A percentile compares a stretch with the other conserved stretches of the same genome.
These are phyloP conservation scores for Myxozyma udenii DNA, from an alignment of 805 yeast genomes.

Conservation along the genomic window DNA sequence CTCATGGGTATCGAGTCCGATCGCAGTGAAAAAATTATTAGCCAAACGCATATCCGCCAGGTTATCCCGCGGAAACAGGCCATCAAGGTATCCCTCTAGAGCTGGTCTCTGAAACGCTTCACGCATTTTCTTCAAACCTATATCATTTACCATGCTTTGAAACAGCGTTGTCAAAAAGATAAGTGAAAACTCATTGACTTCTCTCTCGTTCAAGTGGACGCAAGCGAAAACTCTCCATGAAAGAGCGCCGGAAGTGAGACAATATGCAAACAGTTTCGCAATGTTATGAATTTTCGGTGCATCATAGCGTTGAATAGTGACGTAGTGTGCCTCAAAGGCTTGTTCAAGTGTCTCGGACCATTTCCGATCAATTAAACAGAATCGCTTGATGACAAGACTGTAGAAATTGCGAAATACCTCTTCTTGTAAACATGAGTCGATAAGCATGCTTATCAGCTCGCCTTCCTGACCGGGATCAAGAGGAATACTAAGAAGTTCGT, in stretches of 20 bases:
- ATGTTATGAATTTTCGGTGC: slow-evolving; percentile 71
- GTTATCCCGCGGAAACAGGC: slow-evolving; percentile 60
- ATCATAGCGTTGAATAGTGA: slow-evolving; percentile 61
- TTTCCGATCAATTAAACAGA: slow-evolving; percentile 48
- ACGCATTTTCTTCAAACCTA: slow-evolving; percentile 57
- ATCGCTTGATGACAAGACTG: slow-evolving; percentile 69
- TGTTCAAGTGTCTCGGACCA: slow-evolving; percentile 59
- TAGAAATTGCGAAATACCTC: slow-evolving; percentile 80
- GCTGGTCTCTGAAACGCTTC: slow-evolving; percentile 53
- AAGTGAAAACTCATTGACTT: slow-evolving; percentile 73
- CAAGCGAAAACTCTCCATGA: slow-evolving; percentile 59
- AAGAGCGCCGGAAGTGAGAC: slow-evolving; percentile 66
- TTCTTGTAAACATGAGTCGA: slow-evolving; percentile 81
- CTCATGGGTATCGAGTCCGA: slow-evolving; percentile 76
- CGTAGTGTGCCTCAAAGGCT: slow-evolving; percentile 57
- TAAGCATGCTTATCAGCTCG: slow-evolving; percentile 65
- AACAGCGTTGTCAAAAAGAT: slow-evolving; percentile 78
- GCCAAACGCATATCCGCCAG: slow-evolving; percentile 54
- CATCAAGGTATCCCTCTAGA: slow-evolving; percentile 48
- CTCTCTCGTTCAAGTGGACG: slow-evolving; percentile 62
- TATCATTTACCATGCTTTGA: slow-evolving; percentile 71
- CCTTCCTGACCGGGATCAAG: slow-evolving; percentile 45
- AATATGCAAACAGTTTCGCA: slow-evolving; percentile 82
- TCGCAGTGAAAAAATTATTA: slow-evolving; percentile 89
- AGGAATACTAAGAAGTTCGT: slow-evolving; percentile 61